These are phyloP conservation scores for Prunus fruticosa DNA, from an alignment of 306 rosid genomes.

Conservation along the genomic window DNA sequence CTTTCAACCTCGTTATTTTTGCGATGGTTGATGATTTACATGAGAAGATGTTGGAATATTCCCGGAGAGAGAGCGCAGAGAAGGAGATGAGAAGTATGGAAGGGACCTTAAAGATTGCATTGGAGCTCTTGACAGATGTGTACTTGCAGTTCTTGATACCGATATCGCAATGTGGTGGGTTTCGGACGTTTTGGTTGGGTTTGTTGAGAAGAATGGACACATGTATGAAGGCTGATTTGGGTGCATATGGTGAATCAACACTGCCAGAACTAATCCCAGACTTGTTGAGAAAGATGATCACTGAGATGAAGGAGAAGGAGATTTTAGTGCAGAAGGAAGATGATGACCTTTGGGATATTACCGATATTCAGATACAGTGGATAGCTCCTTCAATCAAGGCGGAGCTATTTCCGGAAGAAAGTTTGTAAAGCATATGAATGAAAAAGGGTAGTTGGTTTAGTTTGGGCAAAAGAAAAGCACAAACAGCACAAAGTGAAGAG, in stretches of 20 bases:
- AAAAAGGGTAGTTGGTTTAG: no score
- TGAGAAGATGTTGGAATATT: constrained; percentile 89
- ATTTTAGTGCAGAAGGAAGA: constrained; percentile 55
- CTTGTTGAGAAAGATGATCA: constrained; percentile 63
- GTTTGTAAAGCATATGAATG: not conserved
- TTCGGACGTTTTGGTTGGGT: constrained; percentile 81
- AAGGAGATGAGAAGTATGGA: constrained; percentile 93
- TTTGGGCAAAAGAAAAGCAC: no score
- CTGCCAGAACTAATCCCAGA: constrained; percentile 57
- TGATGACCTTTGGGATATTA: constrained; percentile 81
- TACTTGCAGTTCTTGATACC: constrained; percentile 60
- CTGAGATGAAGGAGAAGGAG: constrained; percentile 64
- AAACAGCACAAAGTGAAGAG: no score
- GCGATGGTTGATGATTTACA: constrained; percentile 92
- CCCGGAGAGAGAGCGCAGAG: constrained; percentile 79
- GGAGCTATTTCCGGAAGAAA: constrained; percentile 64
- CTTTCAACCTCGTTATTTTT: constrained; percentile 70
- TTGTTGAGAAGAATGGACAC: constrained; percentile 92
- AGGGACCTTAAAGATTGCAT: constrained; percentile 68
- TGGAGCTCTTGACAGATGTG: constrained; percentile 72
- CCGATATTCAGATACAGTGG: constrained; percentile 89
- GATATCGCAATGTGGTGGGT: constrained; percentile 51
- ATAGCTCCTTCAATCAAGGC: constrained; percentile 78
- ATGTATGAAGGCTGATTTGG: constrained; percentile 84
- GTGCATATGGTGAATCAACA: constrained; percentile 56